Base-by-base conservation (phyloP, 495 filamentous ascomycete genomes). In the Collariella sp. region DNA sequence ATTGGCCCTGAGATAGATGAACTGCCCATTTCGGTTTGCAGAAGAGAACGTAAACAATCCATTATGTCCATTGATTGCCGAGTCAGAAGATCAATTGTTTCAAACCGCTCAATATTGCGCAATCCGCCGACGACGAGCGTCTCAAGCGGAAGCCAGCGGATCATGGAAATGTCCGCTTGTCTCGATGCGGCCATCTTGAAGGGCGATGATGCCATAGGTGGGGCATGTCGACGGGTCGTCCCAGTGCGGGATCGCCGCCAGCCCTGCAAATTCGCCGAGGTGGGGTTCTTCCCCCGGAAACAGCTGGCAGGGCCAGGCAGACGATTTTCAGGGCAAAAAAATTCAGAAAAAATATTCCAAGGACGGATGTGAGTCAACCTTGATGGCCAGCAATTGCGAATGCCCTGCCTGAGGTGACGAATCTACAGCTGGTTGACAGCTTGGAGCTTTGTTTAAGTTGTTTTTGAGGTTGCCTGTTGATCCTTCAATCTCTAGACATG, bases 161-260 rank as follows among this genome's bases (percentile, higher is more conserved):
- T n/a, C 24, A 34, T 23, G 24, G 9, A 36, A 18, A 20, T 10
- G 22, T 47, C 40, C 31, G 15, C 5, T 40, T 35, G 45, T 16
- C 18, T 35, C 23, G 20, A 24, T 49, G 19, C 19, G 23, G 31
- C 19, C 16, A 33, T 22, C 6, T 16, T 53, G 15, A 16, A n/a
- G 20, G 43, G 35, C 24, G 42, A 54, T 54, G 52, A 54, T 54
- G 44, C 52, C 23, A 54, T 47, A 22, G 1, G 36, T 31, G 52
- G 52, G 51, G 24, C 24, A 16, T 24, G 5, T 35, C 13, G n/a
- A 47, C 52, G 34, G 51, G 52, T n/a, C n/a, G n/a, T 41, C 43
- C 52, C 52, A 34, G 43, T 18, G 43, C 52, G 52, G 52, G 52
- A 54, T 54, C 52, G 52, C 23, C 52, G 22, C 22, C 44, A 46